These are phyloP conservation scores for Diophrys sp. DNA, from an alignment of 73 alveolate species.

Conservation along the genomic window DNA sequence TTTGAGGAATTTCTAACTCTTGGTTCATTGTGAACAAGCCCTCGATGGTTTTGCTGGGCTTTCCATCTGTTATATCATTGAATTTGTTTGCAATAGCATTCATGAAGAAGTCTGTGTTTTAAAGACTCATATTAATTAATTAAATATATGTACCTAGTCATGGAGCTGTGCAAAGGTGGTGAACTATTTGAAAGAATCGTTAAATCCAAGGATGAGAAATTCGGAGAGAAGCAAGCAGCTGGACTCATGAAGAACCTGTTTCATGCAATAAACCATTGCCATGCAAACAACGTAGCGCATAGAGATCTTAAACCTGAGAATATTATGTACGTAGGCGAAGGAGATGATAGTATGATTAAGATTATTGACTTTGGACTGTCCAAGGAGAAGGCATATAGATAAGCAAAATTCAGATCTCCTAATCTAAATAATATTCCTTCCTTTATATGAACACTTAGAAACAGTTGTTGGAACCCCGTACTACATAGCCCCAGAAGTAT, in stretches of 20 bases:
- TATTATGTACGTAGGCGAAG: conserved; percentile 55
- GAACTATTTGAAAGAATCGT: conserved; percentile 50
- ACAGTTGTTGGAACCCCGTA: conserved; percentile 89
- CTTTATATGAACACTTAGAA: too few species aligned
- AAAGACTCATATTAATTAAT: too few species aligned
- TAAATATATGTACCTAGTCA: conserved; percentile 44
- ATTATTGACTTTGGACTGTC: conserved; percentile 88
- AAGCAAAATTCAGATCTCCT: conserved; percentile 42
- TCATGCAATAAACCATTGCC: conserved; percentile 61
- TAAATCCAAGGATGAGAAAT: not conserved
- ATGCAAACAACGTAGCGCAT: conserved; percentile 36
- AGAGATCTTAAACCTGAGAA: conserved; percentile 73
- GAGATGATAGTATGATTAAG: conserved; percentile 50
- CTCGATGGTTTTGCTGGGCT: too few species aligned
- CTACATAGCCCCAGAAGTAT: conserved; percentile 91
- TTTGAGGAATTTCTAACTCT: too few species aligned
- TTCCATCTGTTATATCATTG: too few species aligned
- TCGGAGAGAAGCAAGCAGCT: conserved; percentile 50
- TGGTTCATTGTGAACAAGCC: too few species aligned
- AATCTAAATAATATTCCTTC: too few species aligned
- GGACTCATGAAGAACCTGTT: conserved; percentile 40
- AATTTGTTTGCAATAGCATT: too few species aligned
- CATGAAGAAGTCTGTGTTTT: too few species aligned
- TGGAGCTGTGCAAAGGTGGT: conserved; percentile 57
- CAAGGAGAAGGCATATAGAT: conserved; percentile 45